Evolutionary conservation across 73 alveolate species (phyloP), one percentile per base, ranked within the genome.

Genomic region (Effrenium voratum): DNA sequence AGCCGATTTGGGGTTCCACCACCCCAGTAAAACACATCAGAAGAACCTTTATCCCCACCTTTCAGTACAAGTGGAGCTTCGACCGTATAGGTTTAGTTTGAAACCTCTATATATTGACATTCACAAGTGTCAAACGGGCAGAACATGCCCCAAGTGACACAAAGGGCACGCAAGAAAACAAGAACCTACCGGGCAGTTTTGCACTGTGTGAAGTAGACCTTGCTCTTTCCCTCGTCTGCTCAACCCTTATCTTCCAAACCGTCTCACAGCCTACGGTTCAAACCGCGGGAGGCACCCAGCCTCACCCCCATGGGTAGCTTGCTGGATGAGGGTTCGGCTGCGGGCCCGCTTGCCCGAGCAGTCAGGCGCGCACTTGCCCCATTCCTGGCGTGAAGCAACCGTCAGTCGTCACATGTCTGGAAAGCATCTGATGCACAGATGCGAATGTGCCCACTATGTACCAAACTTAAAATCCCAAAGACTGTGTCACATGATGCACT

Each of bases 231-330:
- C n/a, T n/a, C n/a, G n/a, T n/a, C n/a, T n/a, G n/a, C n/a, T n/a
- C n/a, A n/a, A n/a, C n/a, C n/a, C n/a, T n/a, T n/a, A n/a, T n/a
- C n/a, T n/a, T n/a, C n/a, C n/a, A n/a, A n/a, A n/a, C n/a, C n/a
- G n/a, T n/a, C n/a, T n/a, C n/a, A n/a, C n/a, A n/a, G 30, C 19
- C 63, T 40, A 13, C 28, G 1, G 44, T 50, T 43, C 81, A n/a
- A 16, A 45, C 26, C 44, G 22, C 49, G 24, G n/a, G 50, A 49
- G 2, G 73, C 32, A n/a, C 68, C 81, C 34, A 41, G 95, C 98
- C 98, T 91, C 90, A 12, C 98, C 98, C n/a, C 98, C 98, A 34
- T 91, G 82, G 16, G 60, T 55, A 52, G 98, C 98, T n/a, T 88
- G 47, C 59, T 91, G 98, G 34, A 70, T 73, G 77, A 91, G 45